Conservation (phyloP, 1,139 yeast species). For the Candida pseudoviswanathii region DNA sequence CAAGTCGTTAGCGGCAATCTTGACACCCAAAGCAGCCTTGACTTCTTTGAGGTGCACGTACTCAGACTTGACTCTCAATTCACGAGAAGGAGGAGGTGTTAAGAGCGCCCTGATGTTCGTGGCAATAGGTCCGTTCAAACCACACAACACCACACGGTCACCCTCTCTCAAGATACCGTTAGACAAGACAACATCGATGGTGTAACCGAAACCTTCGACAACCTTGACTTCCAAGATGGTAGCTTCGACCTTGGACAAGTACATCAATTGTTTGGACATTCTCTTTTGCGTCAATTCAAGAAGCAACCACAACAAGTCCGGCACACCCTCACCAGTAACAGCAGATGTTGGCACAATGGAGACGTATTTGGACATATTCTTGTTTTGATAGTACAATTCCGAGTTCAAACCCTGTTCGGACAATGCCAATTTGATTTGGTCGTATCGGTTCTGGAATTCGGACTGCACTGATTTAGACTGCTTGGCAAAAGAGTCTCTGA, state of each 20-base stretch:
- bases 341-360: slow-evolving; percentile 98
- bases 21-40: slow-evolving; percentile 98
- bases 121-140: slow-evolving; percentile 98
- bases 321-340: slow-evolving; percentile 99
- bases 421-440: slow-evolving; percentile 83
- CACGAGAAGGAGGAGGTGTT: slow-evolving; percentile 97
- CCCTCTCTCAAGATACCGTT: slow-evolving; percentile 95
- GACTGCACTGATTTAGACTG: slow-evolving; percentile 85
- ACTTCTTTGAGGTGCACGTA: slow-evolving; percentile 96
- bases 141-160: slow-evolving; percentile 93
- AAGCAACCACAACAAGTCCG: slow-evolving; percentile 94
- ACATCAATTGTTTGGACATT: slow-evolving; percentile 98
- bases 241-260: slow-evolving; percentile 90
- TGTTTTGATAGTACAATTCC: slow-evolving; percentile 93
- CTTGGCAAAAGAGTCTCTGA: slow-evolving; percentile 87
- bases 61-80: slow-evolving; percentile 91
- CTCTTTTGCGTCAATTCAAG: slow-evolving; percentile 96
- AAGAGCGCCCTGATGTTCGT: slow-evolving; percentile 93
- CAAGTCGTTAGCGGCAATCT: slow-evolving; percentile 95
- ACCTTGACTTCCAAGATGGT: slow-evolving; percentile 98
- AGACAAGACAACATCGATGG: slow-evolving; percentile 95
- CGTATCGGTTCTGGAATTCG: slow-evolving; percentile 87
- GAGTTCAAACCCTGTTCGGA: slow-evolving; percentile 99
- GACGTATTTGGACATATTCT: slow-evolving; percentile 88
- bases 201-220: slow-evolving; percentile 97